These are phyloP conservation scores for Euphrasia arctica DNA, from an alignment of 305 asterid genomes.

Conservation along the genomic window DNA sequence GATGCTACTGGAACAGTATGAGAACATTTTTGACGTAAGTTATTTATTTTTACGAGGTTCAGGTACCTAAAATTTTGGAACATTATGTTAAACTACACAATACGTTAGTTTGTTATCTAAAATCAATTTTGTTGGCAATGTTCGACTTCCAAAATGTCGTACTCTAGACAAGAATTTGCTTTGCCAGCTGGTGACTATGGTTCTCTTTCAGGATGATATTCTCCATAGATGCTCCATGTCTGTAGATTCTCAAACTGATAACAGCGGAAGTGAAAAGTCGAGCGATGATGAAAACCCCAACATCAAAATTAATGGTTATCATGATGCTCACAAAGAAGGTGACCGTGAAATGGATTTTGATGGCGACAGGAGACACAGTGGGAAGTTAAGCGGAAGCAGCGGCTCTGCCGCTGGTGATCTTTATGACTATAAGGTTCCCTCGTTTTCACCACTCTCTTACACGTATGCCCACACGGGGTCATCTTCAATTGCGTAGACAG, in stretches of 20 bases:
- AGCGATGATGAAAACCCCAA: conserved; percentile 74
- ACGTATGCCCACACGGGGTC: conserved; percentile 12
- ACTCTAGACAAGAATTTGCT: too few species aligned
- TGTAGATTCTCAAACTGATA: conserved; percentile 79
- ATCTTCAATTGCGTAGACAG: too few species aligned
- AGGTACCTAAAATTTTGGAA: background rate
- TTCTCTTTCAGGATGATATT: conserved; percentile 62
- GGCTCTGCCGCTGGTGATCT: conserved; percentile 87
- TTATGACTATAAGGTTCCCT: conserved; percentile 73
- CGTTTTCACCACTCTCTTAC: conserved; percentile 16
- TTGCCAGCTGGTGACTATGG: conserved; percentile 17
- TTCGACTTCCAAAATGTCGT: background rate
- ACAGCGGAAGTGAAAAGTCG: conserved; percentile 84
- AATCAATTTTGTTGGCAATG: background rate
- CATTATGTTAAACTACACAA: conserved; percentile 18
- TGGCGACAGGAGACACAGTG: conserved; percentile 76
- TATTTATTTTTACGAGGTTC: background rate
- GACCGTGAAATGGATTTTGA: conserved; percentile 79
- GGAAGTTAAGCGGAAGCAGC: conserved; percentile 89
- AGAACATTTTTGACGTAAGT: conserved; percentile 82
- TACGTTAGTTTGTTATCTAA: conserved; percentile 5
- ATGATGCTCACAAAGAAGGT: conserved; percentile 86
- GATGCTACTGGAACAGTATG: conserved; percentile 91
- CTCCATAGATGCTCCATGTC: conserved; percentile 86
- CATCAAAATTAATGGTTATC: conserved; percentile 74